Evolutionary conservation across 495 filamentous ascomycete genomes (phyloP).

Genomic region (Penicillium ochrochloron): DNA sequence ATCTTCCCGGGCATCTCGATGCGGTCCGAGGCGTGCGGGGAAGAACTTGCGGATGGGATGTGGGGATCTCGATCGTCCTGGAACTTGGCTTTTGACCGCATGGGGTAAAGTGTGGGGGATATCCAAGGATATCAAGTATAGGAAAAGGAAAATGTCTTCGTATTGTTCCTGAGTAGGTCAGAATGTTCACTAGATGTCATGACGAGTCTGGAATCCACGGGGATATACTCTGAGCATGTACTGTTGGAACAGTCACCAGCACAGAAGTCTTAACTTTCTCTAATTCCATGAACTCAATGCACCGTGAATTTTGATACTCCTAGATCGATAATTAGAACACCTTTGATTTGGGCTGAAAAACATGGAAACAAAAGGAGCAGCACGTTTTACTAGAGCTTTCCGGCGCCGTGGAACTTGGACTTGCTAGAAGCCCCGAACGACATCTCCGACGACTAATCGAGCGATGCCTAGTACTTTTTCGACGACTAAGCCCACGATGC

Average conservation of each 20-base stretch:
- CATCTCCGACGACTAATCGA: not conserved
- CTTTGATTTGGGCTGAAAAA: not conserved
- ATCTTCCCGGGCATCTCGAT: not conserved
- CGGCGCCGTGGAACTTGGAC: not conserved
- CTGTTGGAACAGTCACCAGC: no score
- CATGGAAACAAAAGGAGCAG: not conserved
- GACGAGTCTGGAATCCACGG: not conserved
- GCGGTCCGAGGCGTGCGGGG: conserved; percentile 1
- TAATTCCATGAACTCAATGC: no score
- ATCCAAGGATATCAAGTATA: not conserved
- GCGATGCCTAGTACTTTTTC: not conserved
- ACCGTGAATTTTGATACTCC: no score
- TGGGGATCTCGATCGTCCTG: not conserved
- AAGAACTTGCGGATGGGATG: not conserved
- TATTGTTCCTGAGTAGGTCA: not conserved
- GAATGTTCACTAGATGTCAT: not conserved
- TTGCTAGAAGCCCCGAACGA: not conserved
- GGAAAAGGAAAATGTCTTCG: not conserved
- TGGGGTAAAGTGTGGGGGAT: conserved; percentile 4
- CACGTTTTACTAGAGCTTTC: not conserved
- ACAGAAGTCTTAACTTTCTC: no score
- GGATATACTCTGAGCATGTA: not conserved
- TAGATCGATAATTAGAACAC: no score
- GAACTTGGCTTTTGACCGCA: not conserved
- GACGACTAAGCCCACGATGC: not conserved